Evolutionary conservation across 306 rosid species (phyloP).

Genomic region (Carpinus fangiana): DNA sequence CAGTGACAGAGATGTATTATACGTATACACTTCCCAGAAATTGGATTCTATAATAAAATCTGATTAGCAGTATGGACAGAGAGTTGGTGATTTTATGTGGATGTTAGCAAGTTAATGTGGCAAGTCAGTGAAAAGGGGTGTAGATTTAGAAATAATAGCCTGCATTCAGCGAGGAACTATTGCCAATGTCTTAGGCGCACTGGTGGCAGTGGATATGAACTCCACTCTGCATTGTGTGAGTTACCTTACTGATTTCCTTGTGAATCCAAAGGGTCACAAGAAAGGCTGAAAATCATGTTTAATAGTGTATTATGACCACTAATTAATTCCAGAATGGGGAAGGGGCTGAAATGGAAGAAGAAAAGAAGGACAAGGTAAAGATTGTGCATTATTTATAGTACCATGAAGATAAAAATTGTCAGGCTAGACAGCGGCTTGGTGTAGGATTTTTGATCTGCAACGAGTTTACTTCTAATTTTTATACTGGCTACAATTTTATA

Average conservation of each 20-base stretch:
- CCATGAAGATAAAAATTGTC: background rate
- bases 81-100: background rate
- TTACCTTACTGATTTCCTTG: background rate
- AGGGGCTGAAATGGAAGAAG: background rate
- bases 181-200: background rate
- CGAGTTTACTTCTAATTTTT: background rate
- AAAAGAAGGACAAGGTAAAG: background rate
- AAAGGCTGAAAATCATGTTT: no score
- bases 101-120: background rate
- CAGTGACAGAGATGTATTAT: background rate
- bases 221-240: background rate
- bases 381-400: background rate
- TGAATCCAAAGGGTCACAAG: background rate
- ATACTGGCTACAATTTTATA: background rate
- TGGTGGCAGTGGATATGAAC: background rate
- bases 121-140: background rate
- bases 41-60: background rate
- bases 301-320: background rate
- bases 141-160: background rate
- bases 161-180: background rate
- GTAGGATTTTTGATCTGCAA: background rate
- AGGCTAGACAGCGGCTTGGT: background rate
- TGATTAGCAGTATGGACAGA: background rate
- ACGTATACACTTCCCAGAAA: background rate
- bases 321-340: background rate